Percentiles rank a stretch among this genome's conserved stretches.
Conservation (phyloP, 257 asterid genomes). For the Osmanthus fragrans region DNA sequence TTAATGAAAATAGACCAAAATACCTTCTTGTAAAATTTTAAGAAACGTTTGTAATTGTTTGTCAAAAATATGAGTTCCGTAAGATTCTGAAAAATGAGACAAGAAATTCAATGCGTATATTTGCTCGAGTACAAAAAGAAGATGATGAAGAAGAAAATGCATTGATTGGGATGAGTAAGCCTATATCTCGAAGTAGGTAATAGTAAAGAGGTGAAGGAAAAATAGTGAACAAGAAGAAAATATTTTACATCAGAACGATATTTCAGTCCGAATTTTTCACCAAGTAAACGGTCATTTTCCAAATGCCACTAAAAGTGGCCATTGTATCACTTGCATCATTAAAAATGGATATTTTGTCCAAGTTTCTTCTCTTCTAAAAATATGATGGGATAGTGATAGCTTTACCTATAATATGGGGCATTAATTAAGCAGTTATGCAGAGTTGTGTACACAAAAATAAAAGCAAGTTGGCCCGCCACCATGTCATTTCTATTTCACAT, state of each 20-base stretch:
- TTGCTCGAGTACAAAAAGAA: conserved; percentile 44
- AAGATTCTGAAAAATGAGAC: conserved; percentile 9
- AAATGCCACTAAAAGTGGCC: too few species aligned
- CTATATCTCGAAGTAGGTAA: conserved; percentile 59
- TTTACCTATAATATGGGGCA: background rate
- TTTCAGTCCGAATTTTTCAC: too few species aligned
- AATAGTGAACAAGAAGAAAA: too few species aligned
- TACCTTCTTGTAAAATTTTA: too few species aligned
- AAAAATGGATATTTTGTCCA: too few species aligned
- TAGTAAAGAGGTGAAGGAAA: too few species aligned
- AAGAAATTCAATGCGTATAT: conserved; percentile 20
- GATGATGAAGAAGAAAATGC: conserved; percentile 65
- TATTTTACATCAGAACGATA: too few species aligned
- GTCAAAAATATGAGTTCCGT: conserved; percentile 22
- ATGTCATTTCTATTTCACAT: background rate
- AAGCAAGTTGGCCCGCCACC: background rate
- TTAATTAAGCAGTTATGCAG: background rate
- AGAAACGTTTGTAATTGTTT: too few species aligned
- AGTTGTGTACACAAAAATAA: background rate
- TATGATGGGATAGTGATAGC: background rate
- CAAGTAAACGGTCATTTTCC: too few species aligned
- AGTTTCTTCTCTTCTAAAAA: too few species aligned
- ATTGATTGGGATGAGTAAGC: conserved; percentile 83
- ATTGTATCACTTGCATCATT: too few species aligned
- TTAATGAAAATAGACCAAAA: too few species aligned